A percentile compares a stretch with the other conserved stretches of the same genome.
Evolutionary conservation across 495 filamentous ascomycete species (phyloP).

Genomic region (Aspergillus cavernicola): DNA sequence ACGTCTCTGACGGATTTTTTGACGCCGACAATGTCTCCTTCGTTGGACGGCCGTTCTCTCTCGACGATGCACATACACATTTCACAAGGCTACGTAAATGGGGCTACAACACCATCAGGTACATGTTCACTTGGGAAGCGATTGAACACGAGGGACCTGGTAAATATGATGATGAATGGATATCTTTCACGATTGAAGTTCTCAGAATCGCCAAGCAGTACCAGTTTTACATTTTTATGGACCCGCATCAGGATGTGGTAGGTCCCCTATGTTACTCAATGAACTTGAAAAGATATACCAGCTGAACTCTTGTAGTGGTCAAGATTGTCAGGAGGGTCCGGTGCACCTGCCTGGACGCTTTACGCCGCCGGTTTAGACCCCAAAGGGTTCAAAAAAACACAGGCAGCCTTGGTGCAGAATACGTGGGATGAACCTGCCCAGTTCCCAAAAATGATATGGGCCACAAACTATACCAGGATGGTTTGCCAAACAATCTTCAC

Average conservation of each 20-base stretch:
- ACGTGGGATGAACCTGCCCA: conserved; percentile 80
- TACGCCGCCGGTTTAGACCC: conserved; percentile 93
- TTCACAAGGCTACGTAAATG: conserved; percentile 82
- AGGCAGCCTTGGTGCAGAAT: conserved; percentile 93
- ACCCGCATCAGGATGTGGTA: conserved; percentile 95
- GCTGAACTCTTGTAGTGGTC: conserved; percentile 67
- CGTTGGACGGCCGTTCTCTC: conserved; percentile 74
- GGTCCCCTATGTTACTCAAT: conserved; percentile 24
- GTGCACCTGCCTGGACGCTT: conserved; percentile 95
- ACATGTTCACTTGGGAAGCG: conserved; percentile 99
- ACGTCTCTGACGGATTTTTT: conserved; percentile 76
- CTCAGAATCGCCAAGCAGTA: conserved; percentile 81
- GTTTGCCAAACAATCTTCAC: conserved; percentile 91
- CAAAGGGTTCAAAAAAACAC: conserved; percentile 73
- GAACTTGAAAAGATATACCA: neutral
- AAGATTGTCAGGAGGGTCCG: conserved; percentile 86
- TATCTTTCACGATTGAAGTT: conserved; percentile 81
- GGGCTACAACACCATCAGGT: conserved; percentile 94
- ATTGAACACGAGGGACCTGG: conserved; percentile 93
- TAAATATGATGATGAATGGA: conserved; percentile 91
- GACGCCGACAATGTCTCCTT: conserved; percentile 92
- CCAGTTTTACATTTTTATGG: conserved; percentile 95
- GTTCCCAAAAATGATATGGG: conserved; percentile 99
- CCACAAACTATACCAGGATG: conserved; percentile 89
- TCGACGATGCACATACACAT: conserved; percentile 79